Conservation (phyloP, 768 basidiomycete genomes). For the Fibroporia radiculosa region DNA sequence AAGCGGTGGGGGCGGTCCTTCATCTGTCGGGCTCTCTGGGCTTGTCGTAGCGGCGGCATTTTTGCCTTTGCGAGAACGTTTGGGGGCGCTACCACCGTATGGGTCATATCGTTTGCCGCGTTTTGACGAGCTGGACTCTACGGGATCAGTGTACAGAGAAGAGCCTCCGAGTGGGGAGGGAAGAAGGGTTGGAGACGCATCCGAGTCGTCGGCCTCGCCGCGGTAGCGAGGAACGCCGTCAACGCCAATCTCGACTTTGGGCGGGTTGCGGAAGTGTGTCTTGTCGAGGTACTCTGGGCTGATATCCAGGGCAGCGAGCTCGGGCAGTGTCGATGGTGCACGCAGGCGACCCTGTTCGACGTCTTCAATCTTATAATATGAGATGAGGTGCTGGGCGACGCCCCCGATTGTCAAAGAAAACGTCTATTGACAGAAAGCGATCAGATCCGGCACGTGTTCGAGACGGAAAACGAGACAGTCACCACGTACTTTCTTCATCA, state of each 20-base stretch:
- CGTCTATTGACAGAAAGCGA: too few species aligned
- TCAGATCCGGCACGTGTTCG: neutral
- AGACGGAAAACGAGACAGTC: neutral
- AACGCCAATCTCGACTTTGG: constrained; percentile 76
- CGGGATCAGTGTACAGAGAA: constrained; percentile 13
- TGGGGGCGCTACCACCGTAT: constrained; percentile 17
- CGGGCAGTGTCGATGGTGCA: constrained; percentile 80
- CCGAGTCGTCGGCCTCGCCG: constrained; percentile 69
- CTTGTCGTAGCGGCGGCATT: constrained; percentile 12
- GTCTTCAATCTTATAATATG: constrained; percentile 91
- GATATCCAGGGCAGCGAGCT: constrained; percentile 81
- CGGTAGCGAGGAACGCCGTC: constrained; percentile 81
- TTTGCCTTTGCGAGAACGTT: constrained; percentile 19
- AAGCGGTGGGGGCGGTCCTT: constrained; percentile 7
- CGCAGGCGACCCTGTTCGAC: constrained; percentile 84
- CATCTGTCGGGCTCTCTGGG: constrained; percentile 12
- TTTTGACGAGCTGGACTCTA: constrained; percentile 15
- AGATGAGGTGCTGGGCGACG: constrained; percentile 86
- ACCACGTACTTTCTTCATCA: constrained; percentile 89
- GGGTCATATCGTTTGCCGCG: constrained; percentile 27
- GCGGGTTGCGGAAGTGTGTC: constrained; percentile 86
- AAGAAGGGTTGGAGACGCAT: constrained; percentile 24
- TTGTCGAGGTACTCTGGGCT: constrained; percentile 83
- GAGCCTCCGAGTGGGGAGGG: constrained; percentile 17
- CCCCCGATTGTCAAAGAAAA: constrained; percentile 84